Evolutionary conservation across 1,284 basidiomycete species (phyloP), one percentile per base, ranked within the genome.

Genomic region (Papiliotrema laurentii): DNA sequence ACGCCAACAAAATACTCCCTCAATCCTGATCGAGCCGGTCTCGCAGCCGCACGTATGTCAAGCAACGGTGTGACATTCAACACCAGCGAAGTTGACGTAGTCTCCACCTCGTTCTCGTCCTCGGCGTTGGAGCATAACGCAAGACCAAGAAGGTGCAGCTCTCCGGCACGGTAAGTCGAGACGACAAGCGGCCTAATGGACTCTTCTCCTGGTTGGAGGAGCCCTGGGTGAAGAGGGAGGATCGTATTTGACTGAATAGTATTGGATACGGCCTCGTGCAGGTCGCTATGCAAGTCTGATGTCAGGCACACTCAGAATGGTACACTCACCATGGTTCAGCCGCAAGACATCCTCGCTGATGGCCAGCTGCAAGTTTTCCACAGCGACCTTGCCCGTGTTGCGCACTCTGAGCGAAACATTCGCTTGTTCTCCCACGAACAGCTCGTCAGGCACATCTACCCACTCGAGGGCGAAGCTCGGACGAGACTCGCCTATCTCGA

Each of bases 351-450:
- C 10, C 4, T 66, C 54, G 28, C 52, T 64, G 36, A 56, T 54
- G 1, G 74, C 43, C 34, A 72, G 49, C 37, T 58, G 51, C n/a
- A 77, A 25, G 22, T 61, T 53, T 10, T 48, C 49, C 13, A 76
- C 33, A 0, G 40, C 52, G 1, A 61, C 53, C 6, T 57, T 56
- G 1, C 75, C 73, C 2, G 38, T 47, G 50, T 76, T 77, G 5
- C 40, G 45, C 7, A 77, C 28, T 1, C n/a, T 45, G 14, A 77
- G 4, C 4, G 9, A 34, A 0, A 52, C 53, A 5, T 49, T 34
- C 3, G 58, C 49, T 5, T 54, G 54, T 50, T 77, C 72, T 4
- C 75, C 75, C 1, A 60, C 64, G 13, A 55, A 64, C 27, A 75
- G 38, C 9, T 27, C 45, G 0, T 50, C 40, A 0, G 69, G 67